Evolutionary conservation across 352 stramenopile genomes (phyloP).

Genomic region (Pythium vanterpoolii): DNA sequence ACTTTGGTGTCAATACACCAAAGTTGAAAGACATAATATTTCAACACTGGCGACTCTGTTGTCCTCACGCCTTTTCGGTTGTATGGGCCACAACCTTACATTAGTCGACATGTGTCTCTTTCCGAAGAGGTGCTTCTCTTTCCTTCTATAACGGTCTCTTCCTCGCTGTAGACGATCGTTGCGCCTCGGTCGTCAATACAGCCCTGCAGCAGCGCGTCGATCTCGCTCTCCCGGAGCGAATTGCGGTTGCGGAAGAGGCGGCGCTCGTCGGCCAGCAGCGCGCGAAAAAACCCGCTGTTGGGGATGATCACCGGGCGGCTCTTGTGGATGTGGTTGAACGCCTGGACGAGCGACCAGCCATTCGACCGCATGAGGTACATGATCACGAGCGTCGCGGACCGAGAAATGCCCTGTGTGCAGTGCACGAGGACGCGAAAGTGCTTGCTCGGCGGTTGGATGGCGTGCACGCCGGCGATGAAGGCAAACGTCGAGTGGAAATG

Average conservation of each 20-base stretch:
- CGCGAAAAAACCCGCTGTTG: constrained; percentile 55
- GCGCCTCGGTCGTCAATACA: constrained; percentile 17
- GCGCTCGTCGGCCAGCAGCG: constrained; percentile 46
- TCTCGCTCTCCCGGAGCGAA: constrained; percentile 46
- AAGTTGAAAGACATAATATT: too few relatives aligned
- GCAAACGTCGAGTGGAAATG: constrained; percentile 44
- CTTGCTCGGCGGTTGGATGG: constrained; percentile 16
- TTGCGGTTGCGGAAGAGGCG: constrained; percentile 40
- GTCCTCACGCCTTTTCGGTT: too few relatives aligned
- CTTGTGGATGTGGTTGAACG: constrained; percentile 49
- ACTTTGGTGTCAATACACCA: too few relatives aligned
- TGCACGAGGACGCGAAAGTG: constrained; percentile 56
- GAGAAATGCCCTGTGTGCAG: constrained; percentile 70
- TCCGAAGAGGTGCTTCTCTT: neutral
- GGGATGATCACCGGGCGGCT: constrained; percentile 57
- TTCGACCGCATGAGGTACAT: constrained; percentile 66
- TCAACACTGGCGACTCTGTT: too few relatives aligned
- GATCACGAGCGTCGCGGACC: constrained; percentile 63
- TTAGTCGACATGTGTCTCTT: neutral
- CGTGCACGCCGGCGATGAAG: constrained; percentile 36
- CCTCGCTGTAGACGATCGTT: neutral
- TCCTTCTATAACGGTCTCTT: neutral
- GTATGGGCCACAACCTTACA: too few relatives aligned
- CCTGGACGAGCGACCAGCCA: constrained; percentile 51
- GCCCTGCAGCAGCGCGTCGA: constrained; percentile 47